These are phyloP conservation scores for Stentor coeruleus DNA, from an alignment of 73 alveolate species.

Conservation along the genomic window DNA sequence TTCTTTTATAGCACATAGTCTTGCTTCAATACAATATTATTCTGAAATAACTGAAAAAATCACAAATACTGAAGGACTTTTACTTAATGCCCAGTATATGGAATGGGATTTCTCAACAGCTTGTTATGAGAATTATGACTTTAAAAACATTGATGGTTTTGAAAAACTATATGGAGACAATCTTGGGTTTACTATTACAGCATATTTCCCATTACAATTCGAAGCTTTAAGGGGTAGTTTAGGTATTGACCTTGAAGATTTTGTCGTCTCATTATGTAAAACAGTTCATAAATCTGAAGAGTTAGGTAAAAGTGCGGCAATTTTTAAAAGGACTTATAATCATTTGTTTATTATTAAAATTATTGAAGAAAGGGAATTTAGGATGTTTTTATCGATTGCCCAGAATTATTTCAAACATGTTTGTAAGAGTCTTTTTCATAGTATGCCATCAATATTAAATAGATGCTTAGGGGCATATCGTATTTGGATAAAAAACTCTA, in stretches of 20 bases:
- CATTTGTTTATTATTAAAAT: constrained; percentile 36
- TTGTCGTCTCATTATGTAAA: constrained; percentile 33
- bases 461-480: constrained; percentile 47
- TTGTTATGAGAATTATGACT: not conserved
- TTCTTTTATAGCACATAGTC: not conserved
- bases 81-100: not conserved
- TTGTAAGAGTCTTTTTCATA: constrained; percentile 44
- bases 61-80: not conserved
- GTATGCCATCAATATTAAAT: constrained; percentile 37
- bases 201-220: constrained; percentile 44
- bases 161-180: constrained; percentile 30
- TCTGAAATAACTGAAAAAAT: not conserved
- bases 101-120: not conserved
- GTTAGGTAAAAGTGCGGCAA: not conserved
- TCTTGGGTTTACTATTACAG: constrained; percentile 32
- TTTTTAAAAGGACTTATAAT: constrained; percentile 27
- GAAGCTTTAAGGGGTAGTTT: constrained; percentile 41
- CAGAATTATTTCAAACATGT: constrained; percentile 48
- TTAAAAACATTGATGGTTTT: not conserved
- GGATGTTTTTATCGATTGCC: constrained; percentile 50
- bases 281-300: not conserved
- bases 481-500: constrained; percentile 25
- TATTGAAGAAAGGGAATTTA: constrained; percentile 36
- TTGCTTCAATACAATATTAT: not conserved
- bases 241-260: constrained; percentile 32